These are phyloP conservation scores for Sungouiella thailandica DNA, from an alignment of 805 yeast species.

Conservation along the genomic window DNA sequence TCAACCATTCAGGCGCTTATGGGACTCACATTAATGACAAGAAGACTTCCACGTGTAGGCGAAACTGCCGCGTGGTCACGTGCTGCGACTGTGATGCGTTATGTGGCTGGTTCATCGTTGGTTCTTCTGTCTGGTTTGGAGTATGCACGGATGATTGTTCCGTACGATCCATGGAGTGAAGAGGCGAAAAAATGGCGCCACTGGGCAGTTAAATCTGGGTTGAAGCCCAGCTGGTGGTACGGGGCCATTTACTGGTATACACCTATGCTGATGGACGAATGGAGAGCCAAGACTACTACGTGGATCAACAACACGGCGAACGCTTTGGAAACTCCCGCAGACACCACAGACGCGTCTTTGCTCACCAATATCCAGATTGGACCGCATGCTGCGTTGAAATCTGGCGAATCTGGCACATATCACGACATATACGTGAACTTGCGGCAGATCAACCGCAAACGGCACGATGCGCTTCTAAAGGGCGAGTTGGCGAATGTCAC, in stretches of 20 bases:
- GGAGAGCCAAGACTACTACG: slow-evolving; percentile 23
- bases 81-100: slow-evolving; percentile 4
- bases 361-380: slow-evolving; percentile 13
- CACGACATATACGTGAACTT: slow-evolving; percentile 27
- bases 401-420: slow-evolving; percentile 11
- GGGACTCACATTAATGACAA: slow-evolving; percentile 31
- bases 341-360: slow-evolving; percentile 1
- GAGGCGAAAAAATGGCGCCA: slow-evolving; percentile 56
- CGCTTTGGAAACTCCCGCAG: slow-evolving; percentile 6
- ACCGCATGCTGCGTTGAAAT: slow-evolving; percentile 11
- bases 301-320: slow-evolving; percentile 13
- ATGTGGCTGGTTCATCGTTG: slow-evolving; percentile 24
- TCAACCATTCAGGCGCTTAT: slow-evolving; percentile 48
- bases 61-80: slow-evolving; percentile 9
- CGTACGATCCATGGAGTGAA: slow-evolving; percentile 66
- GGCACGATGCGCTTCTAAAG: slow-evolving; percentile 17
- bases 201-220: slow-evolving; percentile 45
- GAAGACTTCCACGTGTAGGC: slow-evolving; percentile 9
- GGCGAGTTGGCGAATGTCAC: slow-evolving; percentile 26
- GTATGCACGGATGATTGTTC: slow-evolving; percentile 41
- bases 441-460: slow-evolving; percentile 18
- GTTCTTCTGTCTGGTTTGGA: slow-evolving; percentile 57
- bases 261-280: slow-evolving; percentile 45
- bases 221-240: slow-evolving; percentile 54
- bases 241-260: slow-evolving; percentile 54